Percentiles rank a stretch among this genome's conserved stretches.
phyloP scores from a whole-genome alignment of 345 rosid genomes.

The Arabidopsis suecica region DNA sequence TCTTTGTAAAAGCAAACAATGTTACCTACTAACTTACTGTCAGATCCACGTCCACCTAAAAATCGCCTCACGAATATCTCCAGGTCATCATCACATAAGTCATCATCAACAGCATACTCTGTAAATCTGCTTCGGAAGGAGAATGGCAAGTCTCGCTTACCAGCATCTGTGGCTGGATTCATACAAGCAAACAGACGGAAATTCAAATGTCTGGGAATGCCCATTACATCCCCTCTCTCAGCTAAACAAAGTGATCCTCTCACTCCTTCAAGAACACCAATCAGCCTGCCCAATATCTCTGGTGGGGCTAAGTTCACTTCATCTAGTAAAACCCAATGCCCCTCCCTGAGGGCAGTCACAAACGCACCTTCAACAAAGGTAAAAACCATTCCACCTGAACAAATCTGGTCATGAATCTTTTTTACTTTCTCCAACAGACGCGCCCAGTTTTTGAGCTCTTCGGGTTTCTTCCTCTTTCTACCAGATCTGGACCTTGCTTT shows the following conservation, averaged over 20 bases:
- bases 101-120: slow-evolving; percentile 87
- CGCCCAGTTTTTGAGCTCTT: slow-evolving; percentile 57
- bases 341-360: slow-evolving; percentile 84
- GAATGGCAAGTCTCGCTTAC: slow-evolving; percentile 87
- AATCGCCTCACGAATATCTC: slow-evolving; percentile 69
- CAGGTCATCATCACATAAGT: slow-evolving; percentile 73
- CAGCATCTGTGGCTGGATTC: slow-evolving; percentile 99
- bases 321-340: slow-evolving; percentile 95
- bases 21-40: slow-evolving; percentile 57
- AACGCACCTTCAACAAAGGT: slow-evolving; percentile 98
- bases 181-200: slow-evolving; percentile 93
- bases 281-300: slow-evolving; percentile 87
- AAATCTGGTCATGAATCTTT: slow-evolving; percentile 59
- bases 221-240: slow-evolving; percentile 86
- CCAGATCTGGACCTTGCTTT: slow-evolving; percentile 48
- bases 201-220: slow-evolving; percentile 70
- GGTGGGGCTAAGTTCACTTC: slow-evolving; percentile 97
- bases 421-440: slow-evolving; percentile 59
- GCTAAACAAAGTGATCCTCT: slow-evolving; percentile 89
- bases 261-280: slow-evolving; percentile 94
- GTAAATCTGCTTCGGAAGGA: slow-evolving; percentile 84
- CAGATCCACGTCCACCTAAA: slow-evolving; percentile 62
- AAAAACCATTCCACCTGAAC: slow-evolving; percentile 84
- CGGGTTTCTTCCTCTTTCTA: slow-evolving; percentile 73
- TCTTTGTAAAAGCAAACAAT: slow-evolving; percentile 75